Evolutionary conservation across 164 flowering plant genomes (phyloP).

Genomic region (Vitis amurensis): DNA sequence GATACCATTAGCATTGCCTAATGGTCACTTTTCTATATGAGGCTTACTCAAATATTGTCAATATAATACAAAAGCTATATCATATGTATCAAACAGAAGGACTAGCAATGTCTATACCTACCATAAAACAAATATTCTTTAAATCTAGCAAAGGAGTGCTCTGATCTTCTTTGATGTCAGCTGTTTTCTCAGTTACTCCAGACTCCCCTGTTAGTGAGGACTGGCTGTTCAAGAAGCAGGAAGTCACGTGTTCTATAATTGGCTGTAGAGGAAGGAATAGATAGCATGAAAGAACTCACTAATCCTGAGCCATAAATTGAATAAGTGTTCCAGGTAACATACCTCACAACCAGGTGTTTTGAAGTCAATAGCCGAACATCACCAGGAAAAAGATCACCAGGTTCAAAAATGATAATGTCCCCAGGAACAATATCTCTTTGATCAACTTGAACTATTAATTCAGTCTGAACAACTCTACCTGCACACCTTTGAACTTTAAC

Average conservation of each 20-base stretch:
- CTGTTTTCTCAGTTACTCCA: constrained; percentile 57
- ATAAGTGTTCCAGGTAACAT: constrained; percentile 11
- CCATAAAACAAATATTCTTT: constrained; percentile 84
- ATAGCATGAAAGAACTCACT: constrained; percentile 14
- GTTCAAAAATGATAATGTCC: constrained; percentile 64
- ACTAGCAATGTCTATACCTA: constrained; percentile 20
- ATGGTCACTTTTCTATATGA: neutral
- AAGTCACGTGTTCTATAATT: constrained; percentile 28
- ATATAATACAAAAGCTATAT: neutral
- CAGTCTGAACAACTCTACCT: constrained; percentile 71
- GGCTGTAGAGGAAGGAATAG: constrained; percentile 11
- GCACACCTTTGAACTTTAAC: constrained; percentile 85
- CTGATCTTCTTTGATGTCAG: constrained; percentile 54
- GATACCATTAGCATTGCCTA: too few relatives aligned
- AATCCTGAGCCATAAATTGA: neutral
- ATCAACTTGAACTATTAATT: constrained; percentile 71
- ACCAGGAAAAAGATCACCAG: constrained; percentile 83
- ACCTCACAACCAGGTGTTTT: constrained; percentile 78
- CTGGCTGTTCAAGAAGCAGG: constrained; percentile 68
- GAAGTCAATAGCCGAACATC: constrained; percentile 70
- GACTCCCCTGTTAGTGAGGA: constrained; percentile 88
- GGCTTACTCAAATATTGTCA: neutral
- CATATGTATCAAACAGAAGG: neutral
- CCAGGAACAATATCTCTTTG: constrained; percentile 80
- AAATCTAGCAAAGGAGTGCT: constrained; percentile 71